Evolutionary conservation across 768 basidiomycete species (phyloP).

Genomic region (Hygrocybe coccinea): DNA sequence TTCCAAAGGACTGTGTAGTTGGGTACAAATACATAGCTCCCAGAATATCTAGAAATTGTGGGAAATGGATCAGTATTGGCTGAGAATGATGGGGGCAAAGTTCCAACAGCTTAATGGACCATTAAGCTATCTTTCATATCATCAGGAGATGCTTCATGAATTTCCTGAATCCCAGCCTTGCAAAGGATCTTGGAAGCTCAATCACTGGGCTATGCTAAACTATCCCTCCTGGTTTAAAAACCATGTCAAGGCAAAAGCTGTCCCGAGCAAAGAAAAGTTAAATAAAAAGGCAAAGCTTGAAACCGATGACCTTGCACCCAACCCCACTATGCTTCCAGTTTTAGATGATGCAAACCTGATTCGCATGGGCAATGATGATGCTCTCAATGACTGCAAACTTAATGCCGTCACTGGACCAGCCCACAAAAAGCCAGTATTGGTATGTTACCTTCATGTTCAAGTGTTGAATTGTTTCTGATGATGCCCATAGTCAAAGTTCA

Average conservation of each 20-base stretch:
- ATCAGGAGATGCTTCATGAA: slow-evolving; percentile 12
- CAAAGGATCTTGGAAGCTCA: slow-evolving; percentile 15
- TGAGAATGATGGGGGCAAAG: too few species aligned
- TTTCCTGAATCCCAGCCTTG: slow-evolving; percentile 16
- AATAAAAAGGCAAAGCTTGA: background rate
- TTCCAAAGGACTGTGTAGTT: too few species aligned
- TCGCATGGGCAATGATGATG: background rate
- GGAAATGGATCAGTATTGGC: too few species aligned
- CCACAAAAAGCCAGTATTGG: too few species aligned
- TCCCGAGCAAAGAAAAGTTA: background rate
- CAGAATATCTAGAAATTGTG: too few species aligned
- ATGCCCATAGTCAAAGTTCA: too few species aligned
- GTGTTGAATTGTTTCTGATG: too few species aligned
- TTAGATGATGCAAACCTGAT: background rate
- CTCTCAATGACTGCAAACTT: background rate
- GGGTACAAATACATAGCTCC: too few species aligned
- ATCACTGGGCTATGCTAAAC: slow-evolving; percentile 4
- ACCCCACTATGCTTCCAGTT: background rate
- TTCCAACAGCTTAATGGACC: too few species aligned
- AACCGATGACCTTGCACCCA: background rate
- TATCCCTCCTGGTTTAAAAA: slow-evolving; percentile 12
- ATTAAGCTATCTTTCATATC: too few species aligned
- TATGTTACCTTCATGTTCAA: too few species aligned
- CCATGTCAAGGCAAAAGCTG: background rate
- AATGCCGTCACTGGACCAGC: too few species aligned